Conservation (phyloP, 2,329 filamentous ascomycete species). For the Boeremia exigua region DNA sequence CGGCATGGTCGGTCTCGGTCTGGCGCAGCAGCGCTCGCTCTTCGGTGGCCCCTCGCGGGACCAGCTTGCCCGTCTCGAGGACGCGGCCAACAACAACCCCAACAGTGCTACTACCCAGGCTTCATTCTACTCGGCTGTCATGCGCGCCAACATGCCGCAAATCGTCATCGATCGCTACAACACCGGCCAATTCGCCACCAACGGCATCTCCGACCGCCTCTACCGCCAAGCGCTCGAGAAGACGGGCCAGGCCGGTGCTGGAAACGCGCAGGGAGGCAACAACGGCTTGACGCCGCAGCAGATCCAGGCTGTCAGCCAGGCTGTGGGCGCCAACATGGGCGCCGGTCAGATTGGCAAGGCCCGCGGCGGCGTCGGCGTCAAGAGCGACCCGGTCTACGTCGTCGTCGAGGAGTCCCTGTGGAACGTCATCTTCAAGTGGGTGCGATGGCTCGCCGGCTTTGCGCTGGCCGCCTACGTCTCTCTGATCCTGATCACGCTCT, state of each 20-base stretch:
- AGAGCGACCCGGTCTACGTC: conserved; percentile 89
- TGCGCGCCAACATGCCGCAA: conserved; percentile 90
- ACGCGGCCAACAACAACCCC: conserved; percentile 91
- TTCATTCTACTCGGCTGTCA: conserved; percentile 88
- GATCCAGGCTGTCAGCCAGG: conserved; percentile 80
- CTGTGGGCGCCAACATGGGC: conserved; percentile 73
- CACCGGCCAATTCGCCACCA: conserved; percentile 83
- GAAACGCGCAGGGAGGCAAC: conserved; percentile 22
- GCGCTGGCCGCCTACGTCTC: conserved; percentile 79
- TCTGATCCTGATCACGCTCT: conserved; percentile 77
- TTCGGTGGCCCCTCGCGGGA: conserved; percentile 58
- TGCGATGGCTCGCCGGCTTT: conserved; percentile 84
- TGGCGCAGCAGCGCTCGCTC: conserved; percentile 53
- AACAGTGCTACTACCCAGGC: conserved; percentile 87
- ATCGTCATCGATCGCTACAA: conserved; percentile 91
- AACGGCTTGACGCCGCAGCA: conserved; percentile 63
- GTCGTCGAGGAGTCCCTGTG: conserved; percentile 90
- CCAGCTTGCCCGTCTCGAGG: conserved; percentile 83
- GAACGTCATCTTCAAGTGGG: conserved; percentile 83
- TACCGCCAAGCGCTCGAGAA: conserved; percentile 77
- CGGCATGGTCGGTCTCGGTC: conserved; percentile 46
- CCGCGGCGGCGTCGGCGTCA: conserved; percentile 69
- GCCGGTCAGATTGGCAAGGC: conserved; percentile 69
- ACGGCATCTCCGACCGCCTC: conserved; percentile 75
- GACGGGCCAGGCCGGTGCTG: conserved; percentile 57